Base-by-base conservation (phyloP, 164 flowering plant species). In the Stephania japonica region DNA sequence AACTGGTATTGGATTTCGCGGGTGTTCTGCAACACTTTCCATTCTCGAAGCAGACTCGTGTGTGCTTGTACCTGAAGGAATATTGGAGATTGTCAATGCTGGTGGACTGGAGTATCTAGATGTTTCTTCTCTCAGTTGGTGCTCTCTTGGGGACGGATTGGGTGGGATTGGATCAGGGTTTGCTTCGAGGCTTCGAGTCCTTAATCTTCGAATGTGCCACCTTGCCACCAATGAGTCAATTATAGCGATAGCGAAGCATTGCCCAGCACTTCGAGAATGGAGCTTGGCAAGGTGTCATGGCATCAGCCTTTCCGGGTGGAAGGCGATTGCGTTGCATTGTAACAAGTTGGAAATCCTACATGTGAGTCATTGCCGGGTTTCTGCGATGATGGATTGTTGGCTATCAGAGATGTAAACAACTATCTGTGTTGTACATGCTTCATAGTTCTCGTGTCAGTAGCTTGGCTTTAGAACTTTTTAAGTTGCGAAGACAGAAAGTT, bases 21-120 rank as follows among this genome's bases (percentile, higher is more conserved):
- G 87, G 3, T 90, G 93, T 77, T 78, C 91, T 12, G 73, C 75
- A 47, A 79, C 83, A 59, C 77, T 90, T 12, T 61, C 77, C 42
- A 84, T 78, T 75, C 19, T 91, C 68, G 97, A 90, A 75, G 97
- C 91, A 5, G 86, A 87, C 43, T 84, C 84, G 10, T 89, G 94
- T 70, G 80, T 76, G 68, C 83, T 90, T 72, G 86, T 80, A 41
- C 81, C 88, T 13, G 87, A 87, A 69, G 93, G 94, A 32, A 77
- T 87, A 25, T 9, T 19, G 25, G 86, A 75, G 47, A 73, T 86
- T 66, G 81, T 90, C 7, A 84, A 87, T 72, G 94, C 90, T 64
- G 87, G 87, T n/a, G 87, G 86, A 13, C 78, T 89, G 21, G 79
- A 85, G 71, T 87, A 83, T 81, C 56, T 91, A 63, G 82, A 86